phyloP scores from a whole-genome alignment of 805 yeast genomes.

The Pichia membranifaciens region DNA sequence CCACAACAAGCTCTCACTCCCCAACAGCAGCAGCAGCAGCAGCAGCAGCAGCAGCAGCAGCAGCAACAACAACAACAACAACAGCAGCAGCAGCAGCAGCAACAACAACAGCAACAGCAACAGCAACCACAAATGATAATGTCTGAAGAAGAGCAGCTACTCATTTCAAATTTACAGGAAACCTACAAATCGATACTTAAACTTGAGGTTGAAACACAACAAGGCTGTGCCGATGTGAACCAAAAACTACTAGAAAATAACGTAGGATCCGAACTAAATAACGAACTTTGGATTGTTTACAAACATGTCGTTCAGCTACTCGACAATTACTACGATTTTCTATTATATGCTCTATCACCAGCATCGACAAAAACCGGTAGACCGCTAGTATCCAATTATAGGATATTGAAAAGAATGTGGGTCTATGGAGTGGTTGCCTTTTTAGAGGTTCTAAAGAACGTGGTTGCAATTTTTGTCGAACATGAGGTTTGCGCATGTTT shows the following conservation, averaged over 20 bases:
- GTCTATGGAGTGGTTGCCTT: slow-evolving; percentile 82
- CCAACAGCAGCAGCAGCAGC: slow-evolving; percentile 10
- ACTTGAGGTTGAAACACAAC: slow-evolving; percentile 63
- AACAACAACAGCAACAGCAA: background rate
- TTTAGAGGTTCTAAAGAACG: slow-evolving; percentile 68
- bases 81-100: background rate
- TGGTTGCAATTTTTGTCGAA: slow-evolving; percentile 61
- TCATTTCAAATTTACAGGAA: slow-evolving; percentile 67
- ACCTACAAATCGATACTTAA: slow-evolving; percentile 65
- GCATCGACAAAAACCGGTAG: slow-evolving; percentile 64
- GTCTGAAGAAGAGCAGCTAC: slow-evolving; percentile 55
- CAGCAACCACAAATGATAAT: slow-evolving; percentile 22
- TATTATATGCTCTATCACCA: slow-evolving; percentile 66
- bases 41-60: slow-evolving; percentile 14
- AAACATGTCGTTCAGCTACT: slow-evolving; percentile 59
- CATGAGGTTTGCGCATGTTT: slow-evolving; percentile 76
- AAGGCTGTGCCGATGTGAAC: slow-evolving; percentile 57
- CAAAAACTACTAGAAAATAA: slow-evolving; percentile 41
- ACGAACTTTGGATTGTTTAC: slow-evolving; percentile 67
- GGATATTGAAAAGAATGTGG: slow-evolving; percentile 78
- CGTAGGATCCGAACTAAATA: slow-evolving; percentile 45
- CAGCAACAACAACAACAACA: slow-evolving; percentile 11
- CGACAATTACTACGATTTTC: slow-evolving; percentile 67
- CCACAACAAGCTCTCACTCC: slow-evolving; percentile 11
- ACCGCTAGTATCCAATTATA: slow-evolving; percentile 69